Evolutionary conservation across 164 flowering plant genomes (phyloP), one percentile per base, ranked within the genome.

Genomic region (Annona squamosa): DNA sequence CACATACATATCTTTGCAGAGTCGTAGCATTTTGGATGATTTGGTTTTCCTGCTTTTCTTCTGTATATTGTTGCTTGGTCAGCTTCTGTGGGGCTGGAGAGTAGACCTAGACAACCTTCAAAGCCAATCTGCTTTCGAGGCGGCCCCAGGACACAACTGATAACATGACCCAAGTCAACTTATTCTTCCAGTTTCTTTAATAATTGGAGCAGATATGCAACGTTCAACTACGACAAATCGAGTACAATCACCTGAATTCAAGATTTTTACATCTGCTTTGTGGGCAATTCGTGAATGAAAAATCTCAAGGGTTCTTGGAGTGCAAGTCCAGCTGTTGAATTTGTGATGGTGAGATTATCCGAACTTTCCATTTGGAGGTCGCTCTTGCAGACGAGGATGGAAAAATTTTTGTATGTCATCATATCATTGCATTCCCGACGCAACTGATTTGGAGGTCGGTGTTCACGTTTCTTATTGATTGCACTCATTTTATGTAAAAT

Each of bases 371-470:
- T 74, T 69, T 95, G 77, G 85, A 85, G 77, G 75, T 89, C 72
- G 83, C 88, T 56, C 78, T 95, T 48, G 91, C 94, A 48, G 99
- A 95, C 78, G 92, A 90, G 62, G 85, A 73, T 73, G 82, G 80
- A 16, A 88, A 91, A 80, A 73, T 90, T 69, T 86, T 82, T 71
- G 94, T 93, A 44, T 91, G 94, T 26, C 37, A 26, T 26, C 0
- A 26, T 26, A 26, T 26, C 37, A 26, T 26, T 26, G 37, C 37
- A 26, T 26, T 26, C 37, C 37, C 37, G 37, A 26, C 1, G 37
- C 37, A 26, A 26, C 37, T 26, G 37, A 26, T 26, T 26, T 26
- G 37, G 37, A 26, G 37, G 37, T 26, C 37, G 1, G 37, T 26
- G 37, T 26, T 26, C 37, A 26, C 37, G 37, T 26, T 26, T 26